Evolutionary conservation across 108 stramenopile species (phyloP).

Genomic region (Nannochloropsis gaditana): DNA sequence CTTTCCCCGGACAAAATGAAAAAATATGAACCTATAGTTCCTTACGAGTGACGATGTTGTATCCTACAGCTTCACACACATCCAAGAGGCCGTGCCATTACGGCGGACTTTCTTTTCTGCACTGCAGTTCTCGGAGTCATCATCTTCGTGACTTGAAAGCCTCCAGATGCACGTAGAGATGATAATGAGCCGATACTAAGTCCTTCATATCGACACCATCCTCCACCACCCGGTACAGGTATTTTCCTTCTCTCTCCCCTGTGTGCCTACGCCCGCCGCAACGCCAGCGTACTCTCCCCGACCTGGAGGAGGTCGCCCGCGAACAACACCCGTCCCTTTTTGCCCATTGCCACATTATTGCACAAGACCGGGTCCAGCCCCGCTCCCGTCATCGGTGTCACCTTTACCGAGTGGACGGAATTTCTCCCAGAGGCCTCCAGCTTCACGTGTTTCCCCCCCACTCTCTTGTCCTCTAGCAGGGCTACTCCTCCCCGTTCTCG

Average conservation of each 20-base stretch:
- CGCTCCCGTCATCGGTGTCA: background rate
- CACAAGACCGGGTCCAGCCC: background rate
- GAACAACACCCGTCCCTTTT: background rate
- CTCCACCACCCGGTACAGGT: background rate
- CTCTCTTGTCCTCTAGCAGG: background rate
- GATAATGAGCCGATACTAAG: background rate
- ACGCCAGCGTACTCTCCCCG: background rate
- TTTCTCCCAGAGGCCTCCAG: background rate
- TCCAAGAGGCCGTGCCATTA: no score
- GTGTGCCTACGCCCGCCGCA: background rate
- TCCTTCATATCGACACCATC: background rate
- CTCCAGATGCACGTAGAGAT: background rate
- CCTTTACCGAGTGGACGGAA: background rate
- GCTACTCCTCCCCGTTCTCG: background rate
- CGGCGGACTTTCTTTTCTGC: no score
- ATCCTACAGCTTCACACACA: no score
- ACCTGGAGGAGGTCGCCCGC: background rate
- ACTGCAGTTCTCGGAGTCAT: no score
- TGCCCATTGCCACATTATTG: background rate
- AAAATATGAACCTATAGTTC: no score
- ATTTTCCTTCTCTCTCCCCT: no score
- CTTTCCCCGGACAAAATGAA: no score
- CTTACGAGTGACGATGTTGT: no score
- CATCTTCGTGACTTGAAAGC: no score
- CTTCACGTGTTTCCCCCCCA: conserved; percentile 12